Evolutionary conservation across 768 basidiomycete genomes (phyloP), one percentile per base, ranked within the genome.

Genomic region (Pleurotus platypus): DNA sequence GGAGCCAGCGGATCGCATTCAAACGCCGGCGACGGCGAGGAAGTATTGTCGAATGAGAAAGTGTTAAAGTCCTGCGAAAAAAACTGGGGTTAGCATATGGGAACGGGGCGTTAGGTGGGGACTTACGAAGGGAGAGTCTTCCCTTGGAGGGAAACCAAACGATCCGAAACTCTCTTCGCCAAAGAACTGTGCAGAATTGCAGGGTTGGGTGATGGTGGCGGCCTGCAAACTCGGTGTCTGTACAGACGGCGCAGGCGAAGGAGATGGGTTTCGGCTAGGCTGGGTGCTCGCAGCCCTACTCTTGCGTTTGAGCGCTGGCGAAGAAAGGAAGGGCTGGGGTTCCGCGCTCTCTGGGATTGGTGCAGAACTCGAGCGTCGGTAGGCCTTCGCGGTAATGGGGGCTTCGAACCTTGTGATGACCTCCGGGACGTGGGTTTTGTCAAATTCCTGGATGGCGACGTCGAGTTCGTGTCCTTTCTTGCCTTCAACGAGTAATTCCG

Each of bases 351-450:
- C 76, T 8, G 76, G 74, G 20, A 78, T 68, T 1, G 84, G 84
- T 2, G 76, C 81, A 45, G 86, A 89, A 9, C 85, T 86, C 22
- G 86, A 87, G 37, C 88, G 83, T 43, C 81, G 79, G 72, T 82
- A 91, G 46, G 80, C 75, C 53, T 81, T 78, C n/a, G 84, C 87
- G 0, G 88, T 90, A 40, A 90, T 81, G 42, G 88, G 88, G 1
- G 80, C 76, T 67, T 89, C 87, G 67, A 90, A 90, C 53, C 87
- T 78, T 8, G 88, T 88, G 43, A 87, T 76, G 63, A 90, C 72
- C 68, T 84, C 78, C 8, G 86, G 78, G 40, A 80, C 72, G 64
- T 78, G 77, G 61, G 76, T 64, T 63, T 76, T 74, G 74, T 76
- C 86, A 74, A 76, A 79, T 71, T 76, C 83, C 66, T 74, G 79